Evolutionary conservation across 352 stramenopile species (phyloP), one percentile per base, ranked within the genome.

Genomic region (Pythium dissimile): DNA sequence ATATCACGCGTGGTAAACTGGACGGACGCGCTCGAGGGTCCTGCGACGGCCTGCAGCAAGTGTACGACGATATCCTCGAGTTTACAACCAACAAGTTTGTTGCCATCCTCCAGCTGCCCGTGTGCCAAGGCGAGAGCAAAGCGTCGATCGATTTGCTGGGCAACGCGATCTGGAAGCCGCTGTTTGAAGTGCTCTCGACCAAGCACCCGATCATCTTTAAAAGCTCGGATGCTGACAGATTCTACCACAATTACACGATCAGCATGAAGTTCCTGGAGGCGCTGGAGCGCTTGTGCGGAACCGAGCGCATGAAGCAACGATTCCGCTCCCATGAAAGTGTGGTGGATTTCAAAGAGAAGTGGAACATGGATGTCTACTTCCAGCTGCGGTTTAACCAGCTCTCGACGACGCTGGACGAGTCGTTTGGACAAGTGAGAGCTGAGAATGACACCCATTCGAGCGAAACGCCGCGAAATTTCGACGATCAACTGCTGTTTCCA

Each of bases 291-390:
- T 80, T 89, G 28, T 93, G 81, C 39, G 67, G 59, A n/a, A 86
- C 43, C 10, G 62, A 86, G 18, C 56, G 59, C 2, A 86, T 87
- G 71, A 82, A 75, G 54, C 70, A 45, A 5, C 79, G 84, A 2
- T 93, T 95, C 32, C 73, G 80, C 16, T 69, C 64, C 5, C 80
- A 92, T 30, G 79, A 92, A 34, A 89, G 73, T 18, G 77, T 89
- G 12, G 54, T 88, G 4, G 72, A 88, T 31, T 95, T 95, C 63
- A 89, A 86, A 53, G 83, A 92, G 42, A 89, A 88, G 63, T 95
- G 86, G 86, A 93, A 95, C 51, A 74, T 92, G 54, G 84, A 92
- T 37, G 79, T 94, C 18, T 95, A 95, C 69, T 94, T 92, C 48
- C 82, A 95, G 54, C 64, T 93, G 47, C 79, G 80, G 34, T 75